phyloP scores from a whole-genome alignment of 2,329 filamentous ascomycete genomes.

The Berkeleyomyces basicola region DNA sequence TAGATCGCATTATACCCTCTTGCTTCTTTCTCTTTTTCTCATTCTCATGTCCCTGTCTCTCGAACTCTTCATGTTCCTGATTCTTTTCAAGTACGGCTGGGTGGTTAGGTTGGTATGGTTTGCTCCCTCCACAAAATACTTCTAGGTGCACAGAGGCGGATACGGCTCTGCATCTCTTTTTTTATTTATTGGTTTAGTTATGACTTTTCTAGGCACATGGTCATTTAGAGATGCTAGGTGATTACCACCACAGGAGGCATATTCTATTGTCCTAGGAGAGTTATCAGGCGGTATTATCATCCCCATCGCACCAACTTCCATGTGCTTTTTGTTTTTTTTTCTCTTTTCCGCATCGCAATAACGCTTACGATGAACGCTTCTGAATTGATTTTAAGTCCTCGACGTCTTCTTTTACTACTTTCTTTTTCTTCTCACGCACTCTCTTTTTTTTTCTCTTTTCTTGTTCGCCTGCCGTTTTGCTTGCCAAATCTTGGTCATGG shows the following conservation, averaged over 20 bases:
- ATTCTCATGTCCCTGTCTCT: neutral
- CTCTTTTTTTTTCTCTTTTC: neutral
- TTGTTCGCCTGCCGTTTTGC: neutral
- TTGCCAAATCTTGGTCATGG: neutral
- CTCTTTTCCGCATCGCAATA: constrained; percentile 10
- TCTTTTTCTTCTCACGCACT: constrained; percentile 2
- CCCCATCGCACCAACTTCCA: constrained; percentile 5
- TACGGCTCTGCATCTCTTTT: neutral
- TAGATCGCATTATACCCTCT: constrained; percentile 10
- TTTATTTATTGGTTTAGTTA: constrained; percentile 4
- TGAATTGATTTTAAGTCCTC: constrained; percentile 2
- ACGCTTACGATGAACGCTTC: constrained; percentile 13
- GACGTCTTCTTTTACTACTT: constrained; percentile 4
- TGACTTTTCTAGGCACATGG: neutral
- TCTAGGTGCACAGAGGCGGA: neutral
- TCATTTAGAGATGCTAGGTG: constrained; percentile 1
- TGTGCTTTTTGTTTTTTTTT: neutral
- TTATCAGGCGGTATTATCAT: neutral
- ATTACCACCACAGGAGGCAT: neutral
- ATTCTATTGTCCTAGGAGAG: neutral
- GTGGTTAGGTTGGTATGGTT: neutral
- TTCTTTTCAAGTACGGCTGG: neutral
- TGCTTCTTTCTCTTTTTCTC: constrained; percentile 4
- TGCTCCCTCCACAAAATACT: neutral
- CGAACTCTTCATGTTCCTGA: neutral